A percentile compares a stretch with the other conserved stretches of the same genome.
Conservation (phyloP, 306 rosid genomes). For the Sophora flavescens region DNA sequence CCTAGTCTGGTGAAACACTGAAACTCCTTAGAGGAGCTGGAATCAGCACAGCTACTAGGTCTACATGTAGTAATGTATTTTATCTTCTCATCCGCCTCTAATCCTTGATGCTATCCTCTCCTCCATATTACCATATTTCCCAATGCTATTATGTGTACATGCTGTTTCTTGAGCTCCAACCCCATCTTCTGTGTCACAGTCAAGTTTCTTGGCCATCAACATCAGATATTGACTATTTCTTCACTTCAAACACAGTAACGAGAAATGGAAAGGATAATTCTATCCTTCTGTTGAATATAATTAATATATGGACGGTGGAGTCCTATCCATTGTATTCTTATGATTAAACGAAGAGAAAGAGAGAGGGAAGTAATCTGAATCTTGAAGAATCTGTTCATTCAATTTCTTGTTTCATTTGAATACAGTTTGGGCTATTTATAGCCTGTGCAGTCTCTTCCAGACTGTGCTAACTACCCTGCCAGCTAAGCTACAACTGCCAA, state of each 20-base stretch:
- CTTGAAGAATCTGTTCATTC: too few species aligned
- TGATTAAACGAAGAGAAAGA: too few species aligned
- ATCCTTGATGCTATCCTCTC: background rate
- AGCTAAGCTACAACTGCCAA: too few species aligned
- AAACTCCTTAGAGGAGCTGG: slow-evolving; percentile 11
- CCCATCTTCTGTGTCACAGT: background rate
- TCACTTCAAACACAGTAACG: background rate
- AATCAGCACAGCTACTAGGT: background rate
- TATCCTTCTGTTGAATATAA: too few species aligned
- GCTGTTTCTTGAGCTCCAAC: slow-evolving; percentile 20
- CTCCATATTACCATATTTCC: background rate
- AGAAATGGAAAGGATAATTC: background rate
- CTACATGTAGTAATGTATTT: background rate
- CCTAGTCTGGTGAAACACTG: slow-evolving; percentile 13
- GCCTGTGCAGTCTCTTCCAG: too few species aligned
- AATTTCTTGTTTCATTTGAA: too few species aligned
- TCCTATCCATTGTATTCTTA: too few species aligned
- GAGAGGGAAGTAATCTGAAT: too few species aligned
- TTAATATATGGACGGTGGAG: too few species aligned
- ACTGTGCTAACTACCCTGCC: too few species aligned
- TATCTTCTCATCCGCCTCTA: background rate
- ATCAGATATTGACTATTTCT: background rate
- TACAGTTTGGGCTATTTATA: too few species aligned
- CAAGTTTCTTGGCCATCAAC: background rate
- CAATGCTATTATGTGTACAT: background rate